Conservation (phyloP, 805 yeast genomes). For the Candida lessepsii region DNA sequence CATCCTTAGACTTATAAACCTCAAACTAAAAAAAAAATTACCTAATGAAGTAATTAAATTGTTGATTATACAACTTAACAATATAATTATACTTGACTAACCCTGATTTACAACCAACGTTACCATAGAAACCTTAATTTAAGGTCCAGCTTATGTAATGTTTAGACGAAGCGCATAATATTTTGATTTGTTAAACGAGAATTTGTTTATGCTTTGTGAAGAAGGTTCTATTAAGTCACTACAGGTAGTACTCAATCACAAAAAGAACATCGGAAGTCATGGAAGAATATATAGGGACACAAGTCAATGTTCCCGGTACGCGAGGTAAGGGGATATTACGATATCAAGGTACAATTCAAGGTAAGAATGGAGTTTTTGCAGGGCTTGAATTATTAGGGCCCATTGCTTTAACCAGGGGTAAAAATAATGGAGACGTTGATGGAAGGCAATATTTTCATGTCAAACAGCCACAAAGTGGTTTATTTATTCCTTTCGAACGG, state of each 20-base stretch:
- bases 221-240: too few species aligned
- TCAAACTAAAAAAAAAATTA: too few species aligned
- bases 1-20: too few species aligned
- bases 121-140: neutral
- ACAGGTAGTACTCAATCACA: neutral
- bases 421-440: conserved; percentile 80
- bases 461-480: conserved; percentile 61
- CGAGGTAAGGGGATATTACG: conserved; percentile 63
- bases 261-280: neutral
- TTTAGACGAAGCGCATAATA: conserved; percentile 5
- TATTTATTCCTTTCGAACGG: conserved; percentile 64
- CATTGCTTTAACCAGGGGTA: conserved; percentile 58
- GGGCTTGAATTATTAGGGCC: conserved; percentile 84
- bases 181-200: conserved; percentile 5
- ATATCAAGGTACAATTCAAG: conserved; percentile 71
- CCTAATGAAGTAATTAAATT: too few species aligned
- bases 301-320: conserved; percentile 61
- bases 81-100: too few species aligned
- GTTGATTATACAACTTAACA: too few species aligned
- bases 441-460: conserved; percentile 72
- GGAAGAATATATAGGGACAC: conserved; percentile 29
- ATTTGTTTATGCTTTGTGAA: neutral
- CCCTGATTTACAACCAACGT: too few species aligned
- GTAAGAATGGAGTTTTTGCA: conserved; percentile 73
- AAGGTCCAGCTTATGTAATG: neutral